Conservation (phyloP, 805 yeast genomes). For the Yamadazyma olivae region DNA sequence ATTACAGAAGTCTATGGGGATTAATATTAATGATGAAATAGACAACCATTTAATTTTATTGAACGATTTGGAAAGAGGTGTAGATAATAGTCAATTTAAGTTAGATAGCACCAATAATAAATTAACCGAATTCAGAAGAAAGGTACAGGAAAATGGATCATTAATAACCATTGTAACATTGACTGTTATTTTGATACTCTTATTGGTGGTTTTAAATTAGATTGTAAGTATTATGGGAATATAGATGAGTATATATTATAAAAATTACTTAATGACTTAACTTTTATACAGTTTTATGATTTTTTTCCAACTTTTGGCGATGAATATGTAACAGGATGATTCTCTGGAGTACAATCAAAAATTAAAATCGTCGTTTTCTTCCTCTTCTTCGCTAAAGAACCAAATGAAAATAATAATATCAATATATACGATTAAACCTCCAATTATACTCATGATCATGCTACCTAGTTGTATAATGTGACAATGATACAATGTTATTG, state of each 20-base stretch:
- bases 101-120: conserved; percentile 30
- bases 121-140: conserved; percentile 29
- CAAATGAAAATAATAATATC: conserved; percentile 43
- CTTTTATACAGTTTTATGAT: too few relatives aligned
- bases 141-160: conserved; percentile 40
- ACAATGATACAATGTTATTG: conserved; percentile 38
- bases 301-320: too few relatives aligned
- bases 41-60: conserved; percentile 41
- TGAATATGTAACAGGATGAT: too few relatives aligned
- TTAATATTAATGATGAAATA: conserved; percentile 33
- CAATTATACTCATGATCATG: conserved; percentile 41
- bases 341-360: too few relatives aligned
- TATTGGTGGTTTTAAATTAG: conserved; percentile 40
- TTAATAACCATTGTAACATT: conserved; percentile 39
- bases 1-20: conserved; percentile 39
- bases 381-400: conserved; percentile 45
- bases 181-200: conserved; percentile 36
- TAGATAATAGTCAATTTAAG: conserved; percentile 29
- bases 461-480: conserved; percentile 35
- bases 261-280: too few relatives aligned
- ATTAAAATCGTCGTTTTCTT: conserved; percentile 44
- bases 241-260: background rate
- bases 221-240: too few relatives aligned
- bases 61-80: conserved; percentile 41
- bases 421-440: conserved; percentile 43